These are phyloP conservation scores for Asterophora parasitica DNA, from an alignment of 768 basidiomycete genomes.

Conservation along the genomic window DNA sequence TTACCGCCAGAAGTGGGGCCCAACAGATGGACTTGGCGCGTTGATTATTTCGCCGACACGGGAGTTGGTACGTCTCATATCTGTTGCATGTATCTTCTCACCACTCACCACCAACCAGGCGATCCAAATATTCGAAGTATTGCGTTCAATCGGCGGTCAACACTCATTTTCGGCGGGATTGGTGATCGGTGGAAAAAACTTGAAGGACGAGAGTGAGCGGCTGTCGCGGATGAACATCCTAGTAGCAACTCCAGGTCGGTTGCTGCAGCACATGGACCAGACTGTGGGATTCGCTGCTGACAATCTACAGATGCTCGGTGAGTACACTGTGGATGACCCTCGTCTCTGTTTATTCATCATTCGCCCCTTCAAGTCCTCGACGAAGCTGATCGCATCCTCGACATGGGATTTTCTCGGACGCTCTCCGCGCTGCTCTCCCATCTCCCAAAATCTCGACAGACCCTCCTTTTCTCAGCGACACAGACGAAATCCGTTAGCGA, in stretches of 20 bases:
- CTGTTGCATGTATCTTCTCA: background rate
- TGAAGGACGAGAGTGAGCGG: slow-evolving; percentile 89
- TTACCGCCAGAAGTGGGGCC: slow-evolving; percentile 89
- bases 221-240: slow-evolving; percentile 94
- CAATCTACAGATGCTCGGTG: slow-evolving; percentile 87
- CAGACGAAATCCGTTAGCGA: slow-evolving; percentile 88
- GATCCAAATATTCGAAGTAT: slow-evolving; percentile 95
- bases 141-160: slow-evolving; percentile 87
- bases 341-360: slow-evolving; percentile 3
- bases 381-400: slow-evolving; percentile 94
- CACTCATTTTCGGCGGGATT: slow-evolving; percentile 93
- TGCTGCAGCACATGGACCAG: slow-evolving; percentile 98
- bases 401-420: slow-evolving; percentile 92
- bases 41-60: slow-evolving; percentile 92
- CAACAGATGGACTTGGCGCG: slow-evolving; percentile 87
- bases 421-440: slow-evolving; percentile 89
- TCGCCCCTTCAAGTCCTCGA: slow-evolving; percentile 67
- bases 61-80: slow-evolving; percentile 61
- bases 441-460: slow-evolving; percentile 88
- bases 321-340: slow-evolving; percentile 23
- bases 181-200: slow-evolving; percentile 93
- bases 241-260: slow-evolving; percentile 93
- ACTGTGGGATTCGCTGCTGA: slow-evolving; percentile 91
- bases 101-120: slow-evolving; percentile 45
- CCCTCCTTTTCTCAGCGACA: slow-evolving; percentile 94